Evolutionary conservation across 2,329 filamentous ascomycete genomes (phyloP).

Genomic region (Fusarium equiseti): DNA sequence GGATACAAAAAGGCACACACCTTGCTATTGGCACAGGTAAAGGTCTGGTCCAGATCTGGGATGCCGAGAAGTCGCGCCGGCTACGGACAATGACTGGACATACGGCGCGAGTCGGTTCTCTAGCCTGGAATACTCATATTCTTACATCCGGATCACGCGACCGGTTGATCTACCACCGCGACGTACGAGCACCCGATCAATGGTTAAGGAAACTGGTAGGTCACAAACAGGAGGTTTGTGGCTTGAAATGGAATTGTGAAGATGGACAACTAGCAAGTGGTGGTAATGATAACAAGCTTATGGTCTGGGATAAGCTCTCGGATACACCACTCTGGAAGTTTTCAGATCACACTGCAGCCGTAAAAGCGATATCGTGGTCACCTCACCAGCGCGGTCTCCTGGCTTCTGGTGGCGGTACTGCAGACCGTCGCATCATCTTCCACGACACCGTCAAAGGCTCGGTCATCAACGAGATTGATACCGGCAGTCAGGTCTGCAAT

Average conservation of each 20-base stretch:
- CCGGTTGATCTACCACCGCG: constrained; percentile 92
- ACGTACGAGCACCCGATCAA: constrained; percentile 92
- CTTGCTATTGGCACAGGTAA: constrained; percentile 95
- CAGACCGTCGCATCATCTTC: constrained; percentile 96
- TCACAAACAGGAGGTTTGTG: constrained; percentile 98
- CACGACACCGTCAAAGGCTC: constrained; percentile 93
- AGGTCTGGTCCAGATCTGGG: constrained; percentile 97
- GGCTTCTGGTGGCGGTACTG: constrained; percentile 96
- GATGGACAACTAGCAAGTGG: constrained; percentile 95
- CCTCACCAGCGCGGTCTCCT: constrained; percentile 94
- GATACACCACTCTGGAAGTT: constrained; percentile 94
- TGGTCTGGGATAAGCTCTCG: constrained; percentile 98
- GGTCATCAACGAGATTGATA: constrained; percentile 89
- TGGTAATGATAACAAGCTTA: constrained; percentile 98
- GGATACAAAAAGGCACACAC: constrained; percentile 98
- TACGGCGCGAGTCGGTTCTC: constrained; percentile 88
- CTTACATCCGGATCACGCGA: constrained; percentile 95
- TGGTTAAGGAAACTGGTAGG: constrained; percentile 88
- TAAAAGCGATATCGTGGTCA: constrained; percentile 98
- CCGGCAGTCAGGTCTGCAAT: constrained; percentile 98
- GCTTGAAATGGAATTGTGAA: constrained; percentile 95
- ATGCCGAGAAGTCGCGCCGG: constrained; percentile 86
- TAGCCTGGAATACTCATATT: constrained; percentile 99
- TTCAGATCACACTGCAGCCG: constrained; percentile 92
- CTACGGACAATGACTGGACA: constrained; percentile 97